Evolutionary conservation across 208 protist species (phyloP), one percentile per base, ranked within the genome.

Genomic region (Wallacemonas sp.): DNA sequence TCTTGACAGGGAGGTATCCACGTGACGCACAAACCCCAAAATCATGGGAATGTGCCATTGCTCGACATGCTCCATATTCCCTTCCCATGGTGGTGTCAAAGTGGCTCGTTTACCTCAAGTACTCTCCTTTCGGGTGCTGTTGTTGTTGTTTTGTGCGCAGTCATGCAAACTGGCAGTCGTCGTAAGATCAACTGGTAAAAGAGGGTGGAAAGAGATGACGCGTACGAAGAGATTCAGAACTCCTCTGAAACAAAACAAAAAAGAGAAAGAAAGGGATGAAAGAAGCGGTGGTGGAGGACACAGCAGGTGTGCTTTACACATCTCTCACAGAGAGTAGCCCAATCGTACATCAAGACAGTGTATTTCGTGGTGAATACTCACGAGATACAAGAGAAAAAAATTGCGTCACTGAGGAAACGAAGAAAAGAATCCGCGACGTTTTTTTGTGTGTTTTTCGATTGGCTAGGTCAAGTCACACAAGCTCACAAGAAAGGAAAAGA

Each of bases 251-350:
- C 2, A 46, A 26, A 30, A 9, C n/a, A 23, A 49, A 36, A 62
- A 49, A 39, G 56, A 55, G 12, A 55, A 63, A 17, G 26, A 19
- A 70, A 63, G 63, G 9, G 5, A 21, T 17, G 39, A 63, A 27
- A 12, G 23, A 70, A 49, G 57, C 19, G n/a, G 26, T 17, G 47
- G 24, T 1, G 12, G 26, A 55, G 47, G n/a, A 6, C 17, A 55
- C 26, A 9, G 1, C 0, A 55, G 17, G 11, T 0, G 21, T 55
- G 0, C 3, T 55, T 1, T 55, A n/a, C 47, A 55, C 47, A 16
- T 55, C 26, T 30, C 23, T 14, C 5, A 32, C 26, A 9, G 8
- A 32, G 23, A 32, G 26, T 32, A 17, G 47, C 3, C 4, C 47
- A 55, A 33, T 55, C 26, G 0, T 55, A 55, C 47, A 55, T 55